Conservation (phyloP, 1,139 yeast genomes). For the Pichia sp. region DNA sequence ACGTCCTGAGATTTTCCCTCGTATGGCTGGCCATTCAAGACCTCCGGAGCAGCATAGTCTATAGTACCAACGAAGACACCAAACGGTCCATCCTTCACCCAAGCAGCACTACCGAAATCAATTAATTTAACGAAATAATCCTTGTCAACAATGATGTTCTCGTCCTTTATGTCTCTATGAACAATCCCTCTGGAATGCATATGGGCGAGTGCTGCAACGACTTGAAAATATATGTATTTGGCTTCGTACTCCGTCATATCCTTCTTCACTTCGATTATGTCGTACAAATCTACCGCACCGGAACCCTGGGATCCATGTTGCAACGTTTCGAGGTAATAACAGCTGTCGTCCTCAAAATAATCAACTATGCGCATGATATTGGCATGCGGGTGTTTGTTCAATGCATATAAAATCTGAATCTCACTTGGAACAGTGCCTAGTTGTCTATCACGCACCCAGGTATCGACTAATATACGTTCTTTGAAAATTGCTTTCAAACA, state of each 20-base stretch:
- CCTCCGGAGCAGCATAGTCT: conserved; percentile 97
- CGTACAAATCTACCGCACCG: conserved; percentile 90
- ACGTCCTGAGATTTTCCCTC: conserved; percentile 93
- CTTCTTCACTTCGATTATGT: conserved; percentile 78
- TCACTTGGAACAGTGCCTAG: conserved; percentile 94
- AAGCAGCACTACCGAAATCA: conserved; percentile 95
- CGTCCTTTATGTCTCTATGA: conserved; percentile 94
- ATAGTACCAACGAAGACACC: conserved; percentile 96
- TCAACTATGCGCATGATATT: conserved; percentile 81
- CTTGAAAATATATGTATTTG: conserved; percentile 71
- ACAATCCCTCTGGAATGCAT: conserved; percentile 83
- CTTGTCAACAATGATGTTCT: conserved; percentile 82
- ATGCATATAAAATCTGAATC: conserved; percentile 82
- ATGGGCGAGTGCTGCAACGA: conserved; percentile 73
- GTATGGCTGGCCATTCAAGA: conserved; percentile 79
- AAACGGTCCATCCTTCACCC: conserved; percentile 85
- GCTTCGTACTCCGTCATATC: conserved; percentile 77
- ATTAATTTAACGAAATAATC: conserved; percentile 75
- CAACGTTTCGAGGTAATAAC: conserved; percentile 86
- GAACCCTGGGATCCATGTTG: conserved; percentile 66
- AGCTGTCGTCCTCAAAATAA: conserved; percentile 85
- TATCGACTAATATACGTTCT: conserved; percentile 88
- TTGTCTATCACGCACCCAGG: conserved; percentile 91
- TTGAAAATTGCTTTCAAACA: conserved; percentile 88
- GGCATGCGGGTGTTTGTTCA: conserved; percentile 75